Conservation (phyloP, 768 basidiomycete species). For the Collybia sp. region DNA sequence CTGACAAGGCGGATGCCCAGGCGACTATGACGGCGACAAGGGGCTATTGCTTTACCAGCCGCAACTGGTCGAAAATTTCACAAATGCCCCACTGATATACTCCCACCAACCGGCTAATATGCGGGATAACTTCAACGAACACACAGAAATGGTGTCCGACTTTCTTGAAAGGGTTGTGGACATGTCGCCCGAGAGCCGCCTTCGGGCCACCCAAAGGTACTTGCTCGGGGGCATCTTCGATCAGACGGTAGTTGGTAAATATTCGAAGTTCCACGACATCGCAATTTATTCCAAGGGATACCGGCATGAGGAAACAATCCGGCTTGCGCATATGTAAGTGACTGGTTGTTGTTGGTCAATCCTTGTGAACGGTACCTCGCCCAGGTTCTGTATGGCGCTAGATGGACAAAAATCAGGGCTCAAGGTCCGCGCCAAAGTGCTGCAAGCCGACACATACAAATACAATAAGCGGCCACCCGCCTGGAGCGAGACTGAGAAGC, state of each 20-base stretch:
- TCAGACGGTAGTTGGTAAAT: constrained; percentile 43
- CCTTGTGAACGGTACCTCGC: neutral
- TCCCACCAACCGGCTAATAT: constrained; percentile 46
- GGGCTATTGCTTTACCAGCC: constrained; percentile 56
- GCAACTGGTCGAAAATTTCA: constrained; percentile 47
- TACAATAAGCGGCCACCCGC: constrained; percentile 13
- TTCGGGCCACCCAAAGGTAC: constrained; percentile 38
- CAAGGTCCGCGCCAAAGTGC: constrained; percentile 27
- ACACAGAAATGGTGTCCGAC: constrained; percentile 37
- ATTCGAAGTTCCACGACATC: constrained; percentile 53
- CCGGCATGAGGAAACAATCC: constrained; percentile 36
- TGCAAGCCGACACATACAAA: constrained; percentile 21
- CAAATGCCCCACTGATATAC: constrained; percentile 43
- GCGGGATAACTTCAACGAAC: constrained; percentile 31
- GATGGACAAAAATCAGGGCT: constrained; percentile 62
- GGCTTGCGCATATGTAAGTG: constrained; percentile 46
- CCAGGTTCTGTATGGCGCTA: constrained; percentile 46
- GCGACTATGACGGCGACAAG: constrained; percentile 72
- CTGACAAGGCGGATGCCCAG: constrained; percentile 18
- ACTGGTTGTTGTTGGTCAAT: neutral
- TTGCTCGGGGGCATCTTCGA: constrained; percentile 47
- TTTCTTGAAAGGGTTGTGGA: constrained; percentile 29
- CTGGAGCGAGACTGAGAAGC: constrained; percentile 28
- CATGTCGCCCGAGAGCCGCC: constrained; percentile 17
- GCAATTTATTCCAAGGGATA: constrained; percentile 53